Base-by-base conservation (phyloP, 2,329 filamentous ascomycete genomes). In the Teratosphaeria pseudoeucalypti region DNA sequence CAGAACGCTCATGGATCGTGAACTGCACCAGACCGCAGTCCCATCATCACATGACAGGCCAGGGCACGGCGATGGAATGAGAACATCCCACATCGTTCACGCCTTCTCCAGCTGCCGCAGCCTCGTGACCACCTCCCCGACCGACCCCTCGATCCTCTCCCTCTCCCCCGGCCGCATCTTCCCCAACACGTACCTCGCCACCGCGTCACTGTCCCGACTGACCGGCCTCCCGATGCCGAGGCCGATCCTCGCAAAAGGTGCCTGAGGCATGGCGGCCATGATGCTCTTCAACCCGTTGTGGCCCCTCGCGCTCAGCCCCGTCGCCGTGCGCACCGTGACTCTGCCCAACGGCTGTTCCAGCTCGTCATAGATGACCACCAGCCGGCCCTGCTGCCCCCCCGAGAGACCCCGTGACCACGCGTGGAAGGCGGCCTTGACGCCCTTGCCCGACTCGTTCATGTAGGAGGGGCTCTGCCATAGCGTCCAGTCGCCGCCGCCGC, bases 311-410 rank as follows among this genome's bases (percentile, higher is more conserved):
- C 74, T 77, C 34, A 57, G 80, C 78, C 90, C 27, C 79, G 78
- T 59, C 82, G 62, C 62, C 1, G 65, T 66, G n/a, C 67, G 82
- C 6, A 89, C 77, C 55, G 78, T 83, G 14, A 95, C 80, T 39
- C 81, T 79, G 0, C 91, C 91, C 1, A 91, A 70, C 2, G 81
- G 77, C 52, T 82, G 79, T 68, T 96, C 92, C 37, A 97, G 75
- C 72, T 97, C 92, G 72, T 97, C 92, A 72, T 97, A 91, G 23
- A 97, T 78, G 12, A 97, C 77, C 0, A 97, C 84, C 16, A 99
- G 74, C 2, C 78, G 75, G 2, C 79, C 75, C 19, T 72, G 70
- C 23, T 62, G 60, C 58, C 67, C 59, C 29, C 76, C 14, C 77
- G 65, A 77, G 2, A 62, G 39, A 14, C 53, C 59, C 32, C 62